A percentile compares a stretch with the other conserved stretches of the same genome.
Evolutionary conservation across 805 yeast genomes (phyloP).

Genomic region (Candida quercuum): DNA sequence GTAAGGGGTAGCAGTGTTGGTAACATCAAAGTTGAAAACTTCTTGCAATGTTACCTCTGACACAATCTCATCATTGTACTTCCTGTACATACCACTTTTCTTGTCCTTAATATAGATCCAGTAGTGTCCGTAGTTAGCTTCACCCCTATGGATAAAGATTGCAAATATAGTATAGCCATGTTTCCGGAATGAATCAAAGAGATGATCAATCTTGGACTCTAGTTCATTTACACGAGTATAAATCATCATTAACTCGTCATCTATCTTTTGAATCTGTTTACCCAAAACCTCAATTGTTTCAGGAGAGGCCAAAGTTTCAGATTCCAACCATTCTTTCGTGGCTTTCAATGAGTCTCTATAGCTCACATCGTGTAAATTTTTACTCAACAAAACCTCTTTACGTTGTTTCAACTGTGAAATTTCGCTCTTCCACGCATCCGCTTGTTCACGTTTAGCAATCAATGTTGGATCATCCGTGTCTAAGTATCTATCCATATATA

Average conservation of each 20-base stretch:
- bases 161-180: conserved; percentile 85
- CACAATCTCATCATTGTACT: conserved; percentile 95
- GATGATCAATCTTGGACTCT: conserved; percentile 45
- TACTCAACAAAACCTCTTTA: conserved; percentile 35
- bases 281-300: conserved; percentile 45
- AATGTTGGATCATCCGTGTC: conserved; percentile 58
- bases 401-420: conserved; percentile 38
- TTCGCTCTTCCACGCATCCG: conserved; percentile 53
- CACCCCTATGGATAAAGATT: conserved; percentile 91
- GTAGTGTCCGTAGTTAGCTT: conserved; percentile 94
- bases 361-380: conserved; percentile 46
- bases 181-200: conserved; percentile 54
- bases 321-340: conserved; percentile 50
- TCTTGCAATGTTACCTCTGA: conserved; percentile 66
- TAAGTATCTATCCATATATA: conserved; percentile 85
- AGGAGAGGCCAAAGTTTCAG: conserved; percentile 34
- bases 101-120: conserved; percentile 91
- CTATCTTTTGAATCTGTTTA: conserved; percentile 40
- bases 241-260: conserved; percentile 37
- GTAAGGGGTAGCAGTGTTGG: conserved; percentile 90
- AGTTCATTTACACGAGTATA: conserved; percentile 39
- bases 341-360: conserved; percentile 47
- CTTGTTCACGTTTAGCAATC: conserved; percentile 47
- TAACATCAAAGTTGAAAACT: conserved; percentile 58
- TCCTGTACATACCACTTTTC: conserved; percentile 62